Evolutionary conservation across 371 early-diverging fungal species (phyloP).

Genomic region (Mortierella sp.): DNA sequence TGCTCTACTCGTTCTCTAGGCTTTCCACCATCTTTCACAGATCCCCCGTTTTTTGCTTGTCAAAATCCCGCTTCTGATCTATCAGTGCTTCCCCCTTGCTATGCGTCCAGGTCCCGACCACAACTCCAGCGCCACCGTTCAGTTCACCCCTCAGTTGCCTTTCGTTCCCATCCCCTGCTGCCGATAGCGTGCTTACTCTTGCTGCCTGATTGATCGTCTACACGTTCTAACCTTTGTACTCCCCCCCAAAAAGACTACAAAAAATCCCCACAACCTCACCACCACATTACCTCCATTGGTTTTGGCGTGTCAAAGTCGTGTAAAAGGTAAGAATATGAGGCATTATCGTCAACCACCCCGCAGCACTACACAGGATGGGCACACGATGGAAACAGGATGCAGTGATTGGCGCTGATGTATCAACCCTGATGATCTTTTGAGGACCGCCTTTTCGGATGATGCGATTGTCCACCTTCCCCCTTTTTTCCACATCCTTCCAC

Average conservation of each 20-base stretch:
- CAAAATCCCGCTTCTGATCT: conserved; percentile 45
- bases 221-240: conserved; percentile 11
- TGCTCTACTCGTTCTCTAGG: neutral
- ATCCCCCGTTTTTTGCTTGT: conserved; percentile 5
- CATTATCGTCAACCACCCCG: too few species aligned
- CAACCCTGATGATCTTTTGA: too few species aligned
- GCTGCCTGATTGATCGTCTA: neutral
- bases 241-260: conserved; percentile 1
- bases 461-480: too few species aligned
- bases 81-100: conserved; percentile 43
- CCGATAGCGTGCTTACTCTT: conserved; percentile 49
- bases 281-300: conserved; percentile 12
- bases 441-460: too few species aligned
- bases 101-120: conserved; percentile 54
- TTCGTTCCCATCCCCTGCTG: conserved; percentile 56
- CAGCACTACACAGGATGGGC: too few species aligned
- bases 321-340: conserved; percentile 49
- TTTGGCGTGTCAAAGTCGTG: conserved; percentile 55
- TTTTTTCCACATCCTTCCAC: too few species aligned
- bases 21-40: conserved; percentile 8
- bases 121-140: conserved; percentile 46
- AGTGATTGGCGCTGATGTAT: too few species aligned
- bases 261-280: conserved; percentile 4
- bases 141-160: conserved; percentile 52
- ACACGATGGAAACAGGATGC: too few species aligned